Conservation (phyloP, 2,329 filamentous ascomycete genomes). For the Scedosporium aurantiacum region DNA sequence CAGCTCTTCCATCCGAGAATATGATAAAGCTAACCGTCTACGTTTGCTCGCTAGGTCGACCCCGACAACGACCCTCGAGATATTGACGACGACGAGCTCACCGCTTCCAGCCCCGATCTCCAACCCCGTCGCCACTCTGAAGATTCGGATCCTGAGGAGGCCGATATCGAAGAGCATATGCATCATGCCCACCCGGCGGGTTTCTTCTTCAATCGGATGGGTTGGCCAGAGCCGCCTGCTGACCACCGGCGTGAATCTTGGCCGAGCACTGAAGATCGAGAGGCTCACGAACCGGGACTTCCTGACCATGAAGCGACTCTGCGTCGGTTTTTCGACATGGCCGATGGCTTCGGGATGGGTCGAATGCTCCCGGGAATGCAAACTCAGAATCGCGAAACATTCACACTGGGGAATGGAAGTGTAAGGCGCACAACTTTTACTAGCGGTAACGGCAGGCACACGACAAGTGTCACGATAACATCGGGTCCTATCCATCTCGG, state of each 20-base stretch:
- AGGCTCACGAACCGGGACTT: slow-evolving; percentile 5
- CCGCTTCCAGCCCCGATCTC: slow-evolving; percentile 19
- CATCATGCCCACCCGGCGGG: slow-evolving; percentile 22
- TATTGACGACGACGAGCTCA: slow-evolving; percentile 17
- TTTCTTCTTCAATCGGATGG: slow-evolving; percentile 27
- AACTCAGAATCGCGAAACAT: not conserved
- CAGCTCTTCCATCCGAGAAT: too few relatives aligned
- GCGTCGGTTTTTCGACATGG: slow-evolving; percentile 5
- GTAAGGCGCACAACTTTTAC: slow-evolving; percentile 6
- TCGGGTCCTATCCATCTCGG: slow-evolving; percentile 3
- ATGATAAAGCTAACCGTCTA: slow-evolving; percentile 13
- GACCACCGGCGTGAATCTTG: not conserved
- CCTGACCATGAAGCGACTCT: slow-evolving; percentile 1
- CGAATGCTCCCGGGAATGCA: not conserved
- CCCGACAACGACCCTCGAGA: slow-evolving; percentile 52
- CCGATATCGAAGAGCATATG: slow-evolving; percentile 44
- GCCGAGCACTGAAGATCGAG: slow-evolving; percentile 6
- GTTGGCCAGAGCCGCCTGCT: slow-evolving; percentile 12
- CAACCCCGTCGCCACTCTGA: slow-evolving; percentile 17
- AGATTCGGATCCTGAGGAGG: slow-evolving; percentile 48
- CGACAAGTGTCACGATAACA: slow-evolving; percentile 5
- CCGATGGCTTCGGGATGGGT: not conserved
- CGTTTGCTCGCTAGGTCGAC: slow-evolving; percentile 30
- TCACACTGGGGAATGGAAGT: not conserved
- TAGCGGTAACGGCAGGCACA: slow-evolving; percentile 1